phyloP scores from a whole-genome alignment of 306 rosid genomes.

The Sphenostylis stenocarpa region DNA sequence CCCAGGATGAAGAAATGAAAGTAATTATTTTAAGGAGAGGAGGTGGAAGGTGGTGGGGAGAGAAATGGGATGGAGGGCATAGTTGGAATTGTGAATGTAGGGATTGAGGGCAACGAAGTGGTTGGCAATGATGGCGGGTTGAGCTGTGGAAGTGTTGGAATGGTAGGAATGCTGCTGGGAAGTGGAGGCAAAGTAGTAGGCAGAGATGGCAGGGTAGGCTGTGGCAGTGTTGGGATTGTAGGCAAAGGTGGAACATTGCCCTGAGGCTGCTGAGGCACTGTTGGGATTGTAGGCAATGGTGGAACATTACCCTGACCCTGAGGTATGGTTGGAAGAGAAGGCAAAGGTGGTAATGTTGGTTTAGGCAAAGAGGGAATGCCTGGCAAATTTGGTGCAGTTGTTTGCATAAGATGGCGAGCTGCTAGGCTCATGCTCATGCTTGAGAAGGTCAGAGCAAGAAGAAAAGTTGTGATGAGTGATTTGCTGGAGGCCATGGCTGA shows the following conservation, averaged over 20 bases:
- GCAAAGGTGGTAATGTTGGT: slow-evolving; percentile 24
- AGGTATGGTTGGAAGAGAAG: no score
- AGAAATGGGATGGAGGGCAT: slow-evolving; percentile 35
- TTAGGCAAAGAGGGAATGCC: slow-evolving; percentile 10
- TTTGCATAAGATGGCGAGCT: slow-evolving; percentile 38
- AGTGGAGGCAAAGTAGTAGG: slow-evolving; percentile 19
- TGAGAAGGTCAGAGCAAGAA: slow-evolving; percentile 27
- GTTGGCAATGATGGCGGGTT: slow-evolving; percentile 21
- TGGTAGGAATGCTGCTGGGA: slow-evolving; percentile 27
- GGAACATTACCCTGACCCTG: no score
- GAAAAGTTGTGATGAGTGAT: slow-evolving; percentile 3
- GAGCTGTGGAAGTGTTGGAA: slow-evolving; percentile 16
- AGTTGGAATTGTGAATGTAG: slow-evolving; percentile 24
- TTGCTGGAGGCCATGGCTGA: slow-evolving; percentile 24
- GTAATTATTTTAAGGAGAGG: slow-evolving; percentile 9
- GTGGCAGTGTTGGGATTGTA: slow-evolving; percentile 24
- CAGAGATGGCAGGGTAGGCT: background rate
- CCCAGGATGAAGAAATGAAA: background rate
- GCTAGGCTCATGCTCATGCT: slow-evolving; percentile 27
- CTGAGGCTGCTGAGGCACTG: no score
- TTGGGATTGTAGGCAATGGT: no score
- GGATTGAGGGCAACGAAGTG: slow-evolving; percentile 17
- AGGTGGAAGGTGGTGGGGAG: slow-evolving; percentile 41
- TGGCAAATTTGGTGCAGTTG: slow-evolving; percentile 23
- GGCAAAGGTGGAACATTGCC: no score